These are phyloP conservation scores for Fraxinus velutina DNA, from an alignment of 305 asterid species.

Conservation along the genomic window DNA sequence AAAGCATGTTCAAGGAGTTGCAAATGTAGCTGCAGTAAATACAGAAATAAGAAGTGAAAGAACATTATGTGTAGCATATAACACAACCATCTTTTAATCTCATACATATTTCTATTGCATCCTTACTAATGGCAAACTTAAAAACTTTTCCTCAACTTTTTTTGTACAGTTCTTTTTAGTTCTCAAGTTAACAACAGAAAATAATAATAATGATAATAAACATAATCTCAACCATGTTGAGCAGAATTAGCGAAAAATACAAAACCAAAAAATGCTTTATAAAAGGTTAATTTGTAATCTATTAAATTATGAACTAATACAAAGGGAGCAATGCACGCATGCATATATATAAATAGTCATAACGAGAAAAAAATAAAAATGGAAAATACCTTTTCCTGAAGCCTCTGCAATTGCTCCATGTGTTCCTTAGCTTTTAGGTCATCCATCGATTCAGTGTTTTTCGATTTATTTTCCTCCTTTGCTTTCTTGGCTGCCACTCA, in stretches of 20 bases:
- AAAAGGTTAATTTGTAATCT: background rate
- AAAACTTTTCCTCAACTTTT: background rate
- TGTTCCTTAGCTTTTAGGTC: constrained; percentile 52
- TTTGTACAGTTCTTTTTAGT: background rate
- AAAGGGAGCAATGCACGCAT: background rate
- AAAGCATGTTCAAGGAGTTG: background rate
- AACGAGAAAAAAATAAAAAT: background rate
- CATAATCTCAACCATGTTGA: background rate
- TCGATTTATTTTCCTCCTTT: background rate
- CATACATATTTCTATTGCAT: background rate
- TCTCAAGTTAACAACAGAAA: background rate
- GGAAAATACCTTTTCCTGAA: constrained; percentile 54
- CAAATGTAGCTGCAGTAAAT: background rate
- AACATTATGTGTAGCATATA: background rate
- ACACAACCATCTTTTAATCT: background rate
- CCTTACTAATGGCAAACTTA: background rate
- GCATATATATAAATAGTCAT: background rate
- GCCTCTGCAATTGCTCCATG: constrained; percentile 42
- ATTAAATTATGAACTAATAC: background rate
- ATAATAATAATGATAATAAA: background rate
- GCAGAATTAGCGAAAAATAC: background rate
- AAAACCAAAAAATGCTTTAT: background rate
- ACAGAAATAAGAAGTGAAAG: background rate
- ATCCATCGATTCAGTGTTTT: constrained; percentile 17
- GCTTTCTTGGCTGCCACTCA: background rate